Conservation (phyloP, 75 land plant genomes). For the Cupressus sempervirens region DNA sequence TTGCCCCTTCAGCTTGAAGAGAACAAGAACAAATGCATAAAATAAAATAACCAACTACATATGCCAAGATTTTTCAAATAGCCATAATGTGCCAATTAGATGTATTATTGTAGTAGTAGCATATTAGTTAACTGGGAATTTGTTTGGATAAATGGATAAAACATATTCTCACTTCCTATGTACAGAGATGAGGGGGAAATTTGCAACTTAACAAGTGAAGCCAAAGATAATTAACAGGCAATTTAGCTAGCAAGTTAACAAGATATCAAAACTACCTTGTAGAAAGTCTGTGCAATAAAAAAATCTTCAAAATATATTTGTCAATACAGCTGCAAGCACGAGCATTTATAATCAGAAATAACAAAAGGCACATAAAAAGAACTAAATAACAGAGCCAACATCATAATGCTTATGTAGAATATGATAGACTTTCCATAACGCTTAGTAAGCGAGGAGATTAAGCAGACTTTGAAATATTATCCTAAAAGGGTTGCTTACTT, state of each 20-base stretch:
- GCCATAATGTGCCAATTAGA: not conserved
- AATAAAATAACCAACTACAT: not conserved
- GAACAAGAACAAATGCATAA: not conserved
- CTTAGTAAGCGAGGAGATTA: not conserved
- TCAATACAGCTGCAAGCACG: not conserved
- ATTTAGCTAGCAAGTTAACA: not conserved
- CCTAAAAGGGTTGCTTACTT: conserved; percentile 24
- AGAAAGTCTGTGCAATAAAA: not conserved
- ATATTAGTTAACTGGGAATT: not conserved
- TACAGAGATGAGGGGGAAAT: no score
- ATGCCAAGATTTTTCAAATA: not conserved
- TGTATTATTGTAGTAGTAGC: not conserved
- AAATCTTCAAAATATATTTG: not conserved
- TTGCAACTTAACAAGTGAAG: not conserved
- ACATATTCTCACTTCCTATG: no score
- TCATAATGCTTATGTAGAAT: not conserved
- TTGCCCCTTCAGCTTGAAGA: not conserved
- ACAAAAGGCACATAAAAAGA: not conserved
- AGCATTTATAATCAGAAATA: not conserved
- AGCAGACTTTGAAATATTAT: not conserved
- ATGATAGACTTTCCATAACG: not conserved
- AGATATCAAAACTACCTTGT: not conserved
- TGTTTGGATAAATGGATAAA: not conserved
- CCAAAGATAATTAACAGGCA: not conserved
- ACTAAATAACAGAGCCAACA: not conserved